Conservation (phyloP, 2,329 filamentous ascomycete genomes). For the Neurospora sp. region DNA sequence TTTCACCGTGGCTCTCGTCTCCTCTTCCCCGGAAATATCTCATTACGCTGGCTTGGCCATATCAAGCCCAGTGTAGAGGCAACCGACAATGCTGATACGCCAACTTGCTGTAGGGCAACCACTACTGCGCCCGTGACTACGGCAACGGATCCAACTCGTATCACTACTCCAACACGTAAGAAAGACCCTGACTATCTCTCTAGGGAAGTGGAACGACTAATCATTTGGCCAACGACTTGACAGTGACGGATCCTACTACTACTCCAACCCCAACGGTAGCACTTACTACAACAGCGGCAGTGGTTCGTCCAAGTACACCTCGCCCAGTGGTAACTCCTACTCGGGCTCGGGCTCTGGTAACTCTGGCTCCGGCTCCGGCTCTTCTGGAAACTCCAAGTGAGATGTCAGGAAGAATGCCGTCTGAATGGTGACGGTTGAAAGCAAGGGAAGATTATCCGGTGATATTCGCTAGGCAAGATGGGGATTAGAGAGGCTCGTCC, state of each 20-base stretch:
- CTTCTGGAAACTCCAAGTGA: not conserved
- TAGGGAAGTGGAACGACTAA: not conserved
- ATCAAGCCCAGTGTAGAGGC: not conserved
- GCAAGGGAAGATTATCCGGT: not conserved
- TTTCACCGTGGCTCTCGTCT: not conserved
- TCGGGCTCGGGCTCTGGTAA: slow-evolving; percentile 2
- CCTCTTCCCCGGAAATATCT: not conserved
- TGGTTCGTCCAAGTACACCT: slow-evolving; percentile 51
- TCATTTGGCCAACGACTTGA: not conserved
- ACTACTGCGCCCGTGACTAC: slow-evolving; percentile 18
- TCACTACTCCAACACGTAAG: slow-evolving; percentile 58
- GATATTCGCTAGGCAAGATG: not conserved
- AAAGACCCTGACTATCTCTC: not conserved
- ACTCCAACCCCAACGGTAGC: slow-evolving; percentile 58
- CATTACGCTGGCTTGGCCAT: not conserved
- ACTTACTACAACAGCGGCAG: slow-evolving; percentile 57
- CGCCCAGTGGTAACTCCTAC: slow-evolving; percentile 32
- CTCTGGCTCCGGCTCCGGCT: not conserved
- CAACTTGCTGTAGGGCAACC: slow-evolving; percentile 13
- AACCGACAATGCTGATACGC: not conserved
- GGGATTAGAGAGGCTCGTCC: not conserved
- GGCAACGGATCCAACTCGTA: slow-evolving; percentile 40
- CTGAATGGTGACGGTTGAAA: not conserved
- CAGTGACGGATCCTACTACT: slow-evolving; percentile 60
- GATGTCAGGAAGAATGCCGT: not conserved